Percentiles rank a stretch among this genome's conserved stretches.
Evolutionary conservation across 768 basidiomycete species (phyloP).

Genomic region (Calocera cornea): DNA sequence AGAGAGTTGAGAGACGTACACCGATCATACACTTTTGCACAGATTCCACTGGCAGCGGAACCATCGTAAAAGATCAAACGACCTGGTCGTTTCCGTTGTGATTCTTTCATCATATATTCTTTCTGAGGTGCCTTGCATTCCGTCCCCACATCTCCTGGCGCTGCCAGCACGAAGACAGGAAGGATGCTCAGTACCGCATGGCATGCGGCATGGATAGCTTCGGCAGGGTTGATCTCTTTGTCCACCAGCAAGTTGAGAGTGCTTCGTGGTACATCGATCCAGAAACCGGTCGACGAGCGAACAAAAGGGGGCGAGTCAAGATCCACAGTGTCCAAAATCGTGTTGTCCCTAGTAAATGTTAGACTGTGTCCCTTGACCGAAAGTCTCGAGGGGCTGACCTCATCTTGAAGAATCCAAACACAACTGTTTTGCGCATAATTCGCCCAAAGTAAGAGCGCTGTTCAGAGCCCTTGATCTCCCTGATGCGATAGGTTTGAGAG

Average conservation of each 20-base stretch:
- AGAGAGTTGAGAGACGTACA: conserved; percentile 29
- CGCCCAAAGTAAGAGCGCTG: conserved; percentile 58
- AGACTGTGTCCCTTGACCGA: not conserved
- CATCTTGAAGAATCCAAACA: conserved; percentile 77
- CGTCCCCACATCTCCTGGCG: conserved; percentile 49
- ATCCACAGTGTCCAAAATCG: conserved; percentile 63
- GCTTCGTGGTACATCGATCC: conserved; percentile 57
- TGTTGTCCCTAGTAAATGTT: conserved; percentile 16
- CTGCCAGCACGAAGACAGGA: conserved; percentile 43
- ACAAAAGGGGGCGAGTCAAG: conserved; percentile 67
- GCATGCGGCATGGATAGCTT: conserved; percentile 70
- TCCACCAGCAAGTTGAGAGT: conserved; percentile 39
- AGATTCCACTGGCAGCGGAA: conserved; percentile 55
- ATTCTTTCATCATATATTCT: conserved; percentile 43
- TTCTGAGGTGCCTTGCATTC: conserved; percentile 75
- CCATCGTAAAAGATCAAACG: conserved; percentile 76
- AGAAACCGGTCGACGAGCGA: conserved; percentile 57
- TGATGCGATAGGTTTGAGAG: conserved; percentile 58
- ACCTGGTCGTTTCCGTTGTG: conserved; percentile 53
- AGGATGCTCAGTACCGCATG: conserved; percentile 64
- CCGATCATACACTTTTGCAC: conserved; percentile 72
- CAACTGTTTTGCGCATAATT: conserved; percentile 48
- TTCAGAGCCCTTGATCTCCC: conserved; percentile 43
- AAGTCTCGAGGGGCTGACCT: conserved; percentile 40
- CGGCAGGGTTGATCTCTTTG: conserved; percentile 53